phyloP scores from a whole-genome alignment of 1,139 yeast species.

The Arxiozyma bovina region DNA sequence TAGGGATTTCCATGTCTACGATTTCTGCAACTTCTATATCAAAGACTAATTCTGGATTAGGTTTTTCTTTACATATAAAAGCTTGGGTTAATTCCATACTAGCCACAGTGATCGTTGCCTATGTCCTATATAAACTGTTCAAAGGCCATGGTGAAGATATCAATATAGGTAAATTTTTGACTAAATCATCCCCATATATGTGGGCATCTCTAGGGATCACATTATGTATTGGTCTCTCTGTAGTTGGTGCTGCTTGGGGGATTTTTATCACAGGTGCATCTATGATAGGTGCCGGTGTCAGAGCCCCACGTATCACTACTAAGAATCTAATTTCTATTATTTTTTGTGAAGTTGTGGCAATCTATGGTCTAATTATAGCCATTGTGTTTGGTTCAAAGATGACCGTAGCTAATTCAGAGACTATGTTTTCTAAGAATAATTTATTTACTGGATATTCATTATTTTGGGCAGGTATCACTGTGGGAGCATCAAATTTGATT shows the following conservation, averaged over 20 bases:
- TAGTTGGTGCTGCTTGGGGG: constrained; percentile 99
- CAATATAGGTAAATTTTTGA: constrained; percentile 81
- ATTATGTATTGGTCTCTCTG: constrained; percentile 88
- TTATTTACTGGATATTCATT: constrained; percentile 87
- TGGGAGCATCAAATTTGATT: constrained; percentile 83
- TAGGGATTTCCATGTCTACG: neutral
- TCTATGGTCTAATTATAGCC: constrained; percentile 95
- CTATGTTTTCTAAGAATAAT: constrained; percentile 69
- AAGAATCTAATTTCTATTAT: constrained; percentile 93
- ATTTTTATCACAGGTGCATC: constrained; percentile 93
- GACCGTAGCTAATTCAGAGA: constrained; percentile 55
- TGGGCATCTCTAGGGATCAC: constrained; percentile 94
- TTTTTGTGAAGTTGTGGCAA: constrained; percentile 99
- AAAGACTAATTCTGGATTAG: neutral
- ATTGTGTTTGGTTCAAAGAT: constrained; percentile 91
- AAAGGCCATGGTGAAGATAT: constrained; percentile 87
- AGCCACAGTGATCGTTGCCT: constrained; percentile 17
- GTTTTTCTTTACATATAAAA: neutral
- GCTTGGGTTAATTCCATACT: constrained; percentile 1
- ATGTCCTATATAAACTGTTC: constrained; percentile 59
- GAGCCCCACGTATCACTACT: constrained; percentile 94
- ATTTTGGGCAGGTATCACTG: constrained; percentile 98
- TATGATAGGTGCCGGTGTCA: constrained; percentile 95
- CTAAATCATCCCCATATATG: constrained; percentile 85
- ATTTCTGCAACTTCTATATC: neutral